These are phyloP conservation scores for Syzygium syzygioides DNA, from an alignment of 441 rosid genomes.

Conservation along the genomic window DNA sequence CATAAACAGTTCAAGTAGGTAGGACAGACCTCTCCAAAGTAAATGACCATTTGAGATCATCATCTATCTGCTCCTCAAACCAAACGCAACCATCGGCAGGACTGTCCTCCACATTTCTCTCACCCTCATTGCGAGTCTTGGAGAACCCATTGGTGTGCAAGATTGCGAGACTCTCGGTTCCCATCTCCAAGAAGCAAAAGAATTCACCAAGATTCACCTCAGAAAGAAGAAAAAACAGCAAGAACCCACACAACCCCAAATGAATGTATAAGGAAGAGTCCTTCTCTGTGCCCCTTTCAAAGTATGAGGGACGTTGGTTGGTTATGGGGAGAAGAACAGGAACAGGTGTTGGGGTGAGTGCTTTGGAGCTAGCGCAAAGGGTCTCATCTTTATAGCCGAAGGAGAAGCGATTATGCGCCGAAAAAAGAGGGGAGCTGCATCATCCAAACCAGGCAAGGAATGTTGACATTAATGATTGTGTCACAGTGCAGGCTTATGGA, in stretches of 20 bases:
- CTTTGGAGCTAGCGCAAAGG: not conserved
- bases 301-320: not conserved
- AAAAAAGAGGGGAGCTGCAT: not conserved
- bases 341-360: not conserved
- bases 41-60: slow-evolving; percentile 94
- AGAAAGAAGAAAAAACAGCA: not conserved
- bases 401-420: not conserved
- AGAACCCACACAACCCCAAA: not conserved
- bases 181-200: slow-evolving; percentile 27
- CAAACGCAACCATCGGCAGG: slow-evolving; percentile 32
- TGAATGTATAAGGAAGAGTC: not conserved
- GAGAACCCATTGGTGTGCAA: slow-evolving; percentile 41
- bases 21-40: slow-evolving; percentile 62
- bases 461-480: slow-evolving; percentile 13
- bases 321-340: not conserved
- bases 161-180: slow-evolving; percentile 49
- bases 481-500: slow-evolving; percentile 13
- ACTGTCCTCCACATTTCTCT: not conserved
- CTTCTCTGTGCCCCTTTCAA: not conserved
- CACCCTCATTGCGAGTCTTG: slow-evolving; percentile 22
- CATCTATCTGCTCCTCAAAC: slow-evolving; percentile 82
- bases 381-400: not conserved
- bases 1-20: not conserved
- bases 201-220: not conserved
- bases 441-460: not conserved